A percentile compares a stretch with the other conserved stretches of the same genome.
These are phyloP conservation scores for Erysiphe pulchra DNA, from an alignment of 2,329 filamentous ascomycete species.

Conservation along the genomic window DNA sequence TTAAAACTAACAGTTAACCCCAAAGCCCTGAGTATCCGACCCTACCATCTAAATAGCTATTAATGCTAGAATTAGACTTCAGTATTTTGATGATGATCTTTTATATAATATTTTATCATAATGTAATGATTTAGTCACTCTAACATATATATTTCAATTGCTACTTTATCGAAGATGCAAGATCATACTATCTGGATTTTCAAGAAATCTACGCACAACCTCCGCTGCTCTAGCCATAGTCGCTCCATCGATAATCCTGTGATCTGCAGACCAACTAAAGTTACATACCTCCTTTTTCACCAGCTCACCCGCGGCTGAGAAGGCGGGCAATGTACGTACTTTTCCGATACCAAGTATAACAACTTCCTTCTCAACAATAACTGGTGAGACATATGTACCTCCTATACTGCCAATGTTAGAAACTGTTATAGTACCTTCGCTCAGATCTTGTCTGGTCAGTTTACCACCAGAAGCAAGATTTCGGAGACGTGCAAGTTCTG, in stretches of 20 bases:
- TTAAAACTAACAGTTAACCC: no score
- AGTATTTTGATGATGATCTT: no score
- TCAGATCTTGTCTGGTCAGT: slow-evolving; percentile 48
- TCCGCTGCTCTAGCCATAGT: slow-evolving; percentile 83
- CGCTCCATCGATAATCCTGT: slow-evolving; percentile 80
- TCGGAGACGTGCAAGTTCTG: slow-evolving; percentile 51
- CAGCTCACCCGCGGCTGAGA: slow-evolving; percentile 28
- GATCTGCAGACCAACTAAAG: slow-evolving; percentile 92
- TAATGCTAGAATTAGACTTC: no score
- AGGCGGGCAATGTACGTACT: slow-evolving; percentile 57
- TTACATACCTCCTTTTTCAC: slow-evolving; percentile 60
- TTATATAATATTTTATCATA: no score
- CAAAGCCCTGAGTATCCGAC: no score
- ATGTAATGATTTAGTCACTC: no score
- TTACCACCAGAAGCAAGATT: slow-evolving; percentile 47
- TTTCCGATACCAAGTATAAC: slow-evolving; percentile 77
- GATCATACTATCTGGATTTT: slow-evolving; percentile 71
- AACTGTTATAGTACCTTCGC: slow-evolving; percentile 76
- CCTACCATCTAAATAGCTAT: no score
- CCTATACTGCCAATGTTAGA: slow-evolving; percentile 94
- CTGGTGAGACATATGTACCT: slow-evolving; percentile 71
- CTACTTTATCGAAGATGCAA: slow-evolving; percentile 43
- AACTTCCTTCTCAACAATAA: slow-evolving; percentile 76
- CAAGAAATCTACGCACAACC: slow-evolving; percentile 49
- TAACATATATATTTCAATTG: not conserved